Evolutionary conservation across 106 monocot genomes (phyloP).

Genomic region (Phalaenopsis equestris): DNA sequence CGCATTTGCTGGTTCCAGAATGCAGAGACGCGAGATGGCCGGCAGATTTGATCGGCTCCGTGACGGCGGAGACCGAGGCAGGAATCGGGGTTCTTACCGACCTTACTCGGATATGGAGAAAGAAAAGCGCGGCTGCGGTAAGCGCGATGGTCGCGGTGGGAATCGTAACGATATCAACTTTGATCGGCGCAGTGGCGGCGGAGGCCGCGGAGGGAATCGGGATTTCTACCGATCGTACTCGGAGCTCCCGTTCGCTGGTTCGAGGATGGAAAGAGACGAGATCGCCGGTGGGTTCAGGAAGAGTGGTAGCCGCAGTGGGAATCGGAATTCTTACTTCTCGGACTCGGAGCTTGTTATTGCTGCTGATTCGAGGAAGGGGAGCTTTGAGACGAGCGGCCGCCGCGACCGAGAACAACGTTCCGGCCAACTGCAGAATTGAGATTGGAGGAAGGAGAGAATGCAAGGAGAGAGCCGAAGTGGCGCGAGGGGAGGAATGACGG

Average conservation of each 20-base stretch:
- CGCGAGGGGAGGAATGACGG: neutral
- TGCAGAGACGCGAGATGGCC: neutral
- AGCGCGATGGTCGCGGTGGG: neutral
- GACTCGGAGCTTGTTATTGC: neutral
- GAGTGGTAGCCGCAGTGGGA: neutral
- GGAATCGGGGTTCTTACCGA: neutral
- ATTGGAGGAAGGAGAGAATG: neutral
- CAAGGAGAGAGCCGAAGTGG: neutral
- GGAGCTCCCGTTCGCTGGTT: neutral
- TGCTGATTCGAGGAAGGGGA: neutral
- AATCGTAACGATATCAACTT: neutral
- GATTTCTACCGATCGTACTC: neutral
- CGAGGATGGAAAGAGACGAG: neutral
- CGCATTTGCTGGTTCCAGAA: neutral
- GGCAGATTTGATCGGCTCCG: neutral
- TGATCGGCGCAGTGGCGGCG: neutral
- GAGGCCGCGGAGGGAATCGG: neutral
- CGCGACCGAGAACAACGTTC: neutral
- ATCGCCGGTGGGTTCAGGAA: neutral
- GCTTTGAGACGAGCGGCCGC: neutral
- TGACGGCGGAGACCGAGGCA: neutral
- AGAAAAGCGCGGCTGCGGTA: neutral
- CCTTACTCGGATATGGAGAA: neutral
- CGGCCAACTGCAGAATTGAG: neutral
- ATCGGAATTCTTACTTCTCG: neutral